Evolutionary conservation across 257 asterid genomes (phyloP).

Genomic region (Lycium barbarum): DNA sequence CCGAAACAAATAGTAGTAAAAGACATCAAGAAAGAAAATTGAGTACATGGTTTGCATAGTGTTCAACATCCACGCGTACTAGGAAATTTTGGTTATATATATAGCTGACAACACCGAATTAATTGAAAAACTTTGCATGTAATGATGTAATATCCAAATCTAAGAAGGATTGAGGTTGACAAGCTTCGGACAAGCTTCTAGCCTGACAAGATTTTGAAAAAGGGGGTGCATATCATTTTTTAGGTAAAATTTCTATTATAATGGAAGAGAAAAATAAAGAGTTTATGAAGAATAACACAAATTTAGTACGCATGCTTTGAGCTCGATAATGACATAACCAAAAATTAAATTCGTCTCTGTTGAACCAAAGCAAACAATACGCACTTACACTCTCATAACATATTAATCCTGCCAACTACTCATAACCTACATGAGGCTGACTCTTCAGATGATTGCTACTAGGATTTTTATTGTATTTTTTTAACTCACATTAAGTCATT

Average conservation of each 20-base stretch:
- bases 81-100: background rate
- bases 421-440: background rate
- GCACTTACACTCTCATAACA: no score
- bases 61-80: slow-evolving; percentile 7
- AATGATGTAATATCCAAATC: background rate
- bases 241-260: no score
- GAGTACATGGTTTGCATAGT: background rate
- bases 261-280: no score
- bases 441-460: background rate
- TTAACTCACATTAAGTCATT: background rate
- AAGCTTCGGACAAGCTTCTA: no score
- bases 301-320: no score
- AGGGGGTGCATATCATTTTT: no score
- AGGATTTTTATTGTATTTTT: background rate
- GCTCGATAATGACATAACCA: no score
- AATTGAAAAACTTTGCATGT: background rate
- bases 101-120: background rate
- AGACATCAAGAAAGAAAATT: background rate
- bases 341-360: no score
- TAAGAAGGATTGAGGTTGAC: no score
- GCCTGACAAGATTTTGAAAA: background rate
- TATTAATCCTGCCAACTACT: background rate
- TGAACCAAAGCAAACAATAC: no score
- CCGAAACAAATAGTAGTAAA: background rate
- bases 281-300: no score